A percentile compares a stretch with the other conserved stretches of the same genome.
Evolutionary conservation across 495 filamentous ascomycete genomes (phyloP).

Genomic region (Tetracladium setigerum): DNA sequence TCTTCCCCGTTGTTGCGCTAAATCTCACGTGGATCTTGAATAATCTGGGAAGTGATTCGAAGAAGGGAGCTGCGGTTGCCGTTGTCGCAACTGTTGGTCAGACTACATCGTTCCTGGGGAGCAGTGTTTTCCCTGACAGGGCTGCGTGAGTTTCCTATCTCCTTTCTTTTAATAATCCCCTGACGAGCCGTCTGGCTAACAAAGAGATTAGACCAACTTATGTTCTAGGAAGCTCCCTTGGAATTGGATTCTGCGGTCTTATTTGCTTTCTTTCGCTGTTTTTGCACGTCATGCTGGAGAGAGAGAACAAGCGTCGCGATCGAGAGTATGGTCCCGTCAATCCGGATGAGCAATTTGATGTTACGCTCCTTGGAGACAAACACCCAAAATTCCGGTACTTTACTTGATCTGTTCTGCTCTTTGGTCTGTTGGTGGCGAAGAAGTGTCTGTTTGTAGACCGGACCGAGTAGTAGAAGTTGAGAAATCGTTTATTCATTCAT

Average conservation of each 20-base stretch:
- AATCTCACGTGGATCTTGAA: constrained; percentile 67
- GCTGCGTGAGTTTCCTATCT: background rate
- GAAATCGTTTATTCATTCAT: too few species aligned
- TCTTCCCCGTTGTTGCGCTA: constrained; percentile 60
- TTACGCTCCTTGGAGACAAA: constrained; percentile 2
- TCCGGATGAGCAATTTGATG: background rate
- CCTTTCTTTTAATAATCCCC: too few species aligned
- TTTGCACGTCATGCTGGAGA: constrained; percentile 19
- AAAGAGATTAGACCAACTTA: constrained; percentile 18
- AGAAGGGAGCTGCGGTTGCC: constrained; percentile 58
- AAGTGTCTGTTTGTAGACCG: too few species aligned
- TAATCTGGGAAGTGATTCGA: constrained; percentile 53
- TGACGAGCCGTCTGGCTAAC: too few species aligned
- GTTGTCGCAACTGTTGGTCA: constrained; percentile 64
- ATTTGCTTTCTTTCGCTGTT: constrained; percentile 24
- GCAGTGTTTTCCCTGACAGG: background rate
- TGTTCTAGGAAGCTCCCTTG: constrained; percentile 24
- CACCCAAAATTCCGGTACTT: constrained; percentile 3
- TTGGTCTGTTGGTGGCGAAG: too few species aligned
- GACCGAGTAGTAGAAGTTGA: too few species aligned
- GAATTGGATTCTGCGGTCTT: constrained; percentile 24
- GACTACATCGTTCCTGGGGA: background rate
- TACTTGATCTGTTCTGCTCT: too few species aligned
- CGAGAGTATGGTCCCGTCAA: constrained; percentile 17
- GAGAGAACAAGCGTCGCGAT: constrained; percentile 26